phyloP scores from a whole-genome alignment of 805 yeast genomes.

The Yarrowia divulgata region DNA sequence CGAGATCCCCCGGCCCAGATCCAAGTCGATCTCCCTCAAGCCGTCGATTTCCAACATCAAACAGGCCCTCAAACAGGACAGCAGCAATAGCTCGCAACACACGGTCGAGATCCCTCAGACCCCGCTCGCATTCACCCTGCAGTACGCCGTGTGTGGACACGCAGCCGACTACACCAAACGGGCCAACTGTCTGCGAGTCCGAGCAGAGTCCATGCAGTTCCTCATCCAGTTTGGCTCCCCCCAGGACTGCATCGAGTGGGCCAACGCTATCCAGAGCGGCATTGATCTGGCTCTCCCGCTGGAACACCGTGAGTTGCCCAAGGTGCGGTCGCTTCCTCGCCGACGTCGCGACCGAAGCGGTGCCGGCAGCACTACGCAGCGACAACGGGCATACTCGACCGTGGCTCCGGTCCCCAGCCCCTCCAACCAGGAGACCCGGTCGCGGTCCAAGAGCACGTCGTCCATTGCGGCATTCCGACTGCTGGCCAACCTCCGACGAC shows the following conservation, averaged over 20 bases:
- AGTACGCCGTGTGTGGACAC: conserved; percentile 81
- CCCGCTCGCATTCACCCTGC: conserved; percentile 69
- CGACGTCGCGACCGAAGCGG: conserved; percentile 49
- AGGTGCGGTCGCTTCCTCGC: conserved; percentile 80
- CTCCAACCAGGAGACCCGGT: conserved; percentile 21
- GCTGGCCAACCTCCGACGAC: conserved; percentile 26
- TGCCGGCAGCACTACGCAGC: background rate
- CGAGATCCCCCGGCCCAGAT: background rate
- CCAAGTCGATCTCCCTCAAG: conserved; percentile 21
- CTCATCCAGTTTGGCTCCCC: conserved; percentile 68
- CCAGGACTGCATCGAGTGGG: conserved; percentile 80
- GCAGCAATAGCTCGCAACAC: conserved; percentile 47
- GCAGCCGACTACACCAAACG: conserved; percentile 84
- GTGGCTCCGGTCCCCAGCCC: conserved; percentile 19
- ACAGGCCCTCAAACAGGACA: conserved; percentile 40
- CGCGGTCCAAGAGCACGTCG: conserved; percentile 29
- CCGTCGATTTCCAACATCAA: conserved; percentile 33
- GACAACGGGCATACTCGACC: conserved; percentile 32
- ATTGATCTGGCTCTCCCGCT: conserved; percentile 82
- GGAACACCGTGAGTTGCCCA: conserved; percentile 72
- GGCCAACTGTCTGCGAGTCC: conserved; percentile 69
- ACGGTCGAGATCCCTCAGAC: conserved; percentile 2
- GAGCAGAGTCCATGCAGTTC: conserved; percentile 86
- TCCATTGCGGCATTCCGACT: conserved; percentile 21
- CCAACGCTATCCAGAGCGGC: conserved; percentile 72